Percentiles rank a stretch among this genome's conserved stretches.
These are phyloP conservation scores for Venturia effusa DNA, from an alignment of 2,329 filamentous ascomycete species.

Conservation along the genomic window DNA sequence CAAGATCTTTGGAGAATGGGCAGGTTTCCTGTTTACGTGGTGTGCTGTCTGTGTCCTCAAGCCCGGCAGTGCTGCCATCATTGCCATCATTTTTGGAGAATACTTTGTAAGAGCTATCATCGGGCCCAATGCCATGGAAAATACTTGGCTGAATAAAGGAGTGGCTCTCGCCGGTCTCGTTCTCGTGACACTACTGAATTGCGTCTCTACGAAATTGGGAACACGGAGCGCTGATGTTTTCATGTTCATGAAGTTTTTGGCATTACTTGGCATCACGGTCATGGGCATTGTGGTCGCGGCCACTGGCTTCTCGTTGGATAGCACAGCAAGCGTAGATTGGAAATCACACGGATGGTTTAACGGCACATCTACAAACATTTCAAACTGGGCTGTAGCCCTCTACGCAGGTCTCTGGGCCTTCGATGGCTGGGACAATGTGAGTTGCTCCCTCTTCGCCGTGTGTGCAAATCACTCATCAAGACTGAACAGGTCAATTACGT, in stretches of 20 bases:
- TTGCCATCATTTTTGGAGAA: conserved; percentile 95
- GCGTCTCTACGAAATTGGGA: conserved; percentile 78
- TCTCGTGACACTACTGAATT: conserved; percentile 75
- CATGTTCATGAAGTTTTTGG: conserved; percentile 95
- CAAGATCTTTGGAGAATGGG: conserved; percentile 91
- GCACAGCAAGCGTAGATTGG: conserved; percentile 72
- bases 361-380: conserved; percentile 67
- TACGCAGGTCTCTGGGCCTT: conserved; percentile 97
- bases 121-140: conserved; percentile 74
- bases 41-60: conserved; percentile 89
- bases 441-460: conserved; percentile 23
- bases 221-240: conserved; percentile 82
- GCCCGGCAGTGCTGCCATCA: conserved; percentile 85
- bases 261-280: conserved; percentile 74
- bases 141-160: conserved; percentile 79
- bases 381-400: conserved; percentile 83
- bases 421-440: conserved; percentile 96
- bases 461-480: neutral
- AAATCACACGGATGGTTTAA: conserved; percentile 82
- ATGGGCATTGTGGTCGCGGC: conserved; percentile 80
- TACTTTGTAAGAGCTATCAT: conserved; percentile 84
- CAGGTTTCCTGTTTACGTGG: conserved; percentile 94
- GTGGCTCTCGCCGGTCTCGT: conserved; percentile 70
- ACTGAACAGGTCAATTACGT: conserved; percentile 78
- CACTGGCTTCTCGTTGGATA: conserved; percentile 71